Percentiles rank a stretch among this genome's conserved stretches.
phyloP scores from a whole-genome alignment of 768 basidiomycete genomes.

The Boletellus ananas region DNA sequence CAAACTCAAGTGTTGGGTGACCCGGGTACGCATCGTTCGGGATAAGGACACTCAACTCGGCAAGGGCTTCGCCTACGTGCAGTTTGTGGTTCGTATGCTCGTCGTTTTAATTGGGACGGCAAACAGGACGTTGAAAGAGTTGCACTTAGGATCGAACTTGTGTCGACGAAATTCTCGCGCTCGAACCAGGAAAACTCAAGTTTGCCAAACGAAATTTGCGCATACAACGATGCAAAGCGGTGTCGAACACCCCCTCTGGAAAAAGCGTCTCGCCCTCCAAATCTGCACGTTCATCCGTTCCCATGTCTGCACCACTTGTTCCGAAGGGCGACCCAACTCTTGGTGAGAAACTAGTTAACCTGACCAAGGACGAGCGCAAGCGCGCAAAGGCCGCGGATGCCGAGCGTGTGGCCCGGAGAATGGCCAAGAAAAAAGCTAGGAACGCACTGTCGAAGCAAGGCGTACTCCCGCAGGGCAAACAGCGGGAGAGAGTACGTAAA shows the following conservation, averaged over 20 bases:
- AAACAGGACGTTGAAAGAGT: neutral
- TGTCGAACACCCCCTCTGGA: conserved; percentile 38
- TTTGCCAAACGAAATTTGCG: conserved; percentile 92
- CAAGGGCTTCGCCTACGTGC: conserved; percentile 93
- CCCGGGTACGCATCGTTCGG: conserved; percentile 80
- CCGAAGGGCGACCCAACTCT: conserved; percentile 82
- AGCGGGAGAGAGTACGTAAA: conserved; percentile 49
- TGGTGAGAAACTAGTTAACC: conserved; percentile 69
- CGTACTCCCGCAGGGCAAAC: conserved; percentile 37
- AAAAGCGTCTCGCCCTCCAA: conserved; percentile 7
- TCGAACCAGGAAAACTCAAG: conserved; percentile 74
- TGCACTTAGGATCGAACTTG: conserved; percentile 73
- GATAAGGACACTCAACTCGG: conserved; percentile 92
- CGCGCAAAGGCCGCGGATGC: conserved; percentile 72
- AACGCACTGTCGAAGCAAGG: conserved; percentile 44
- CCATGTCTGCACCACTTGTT: conserved; percentile 14
- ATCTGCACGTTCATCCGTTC: neutral
- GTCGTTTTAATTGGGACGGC: neutral
- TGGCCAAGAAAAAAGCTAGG: conserved; percentile 87
- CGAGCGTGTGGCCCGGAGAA: conserved; percentile 74
- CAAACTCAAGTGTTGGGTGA: conserved; percentile 61
- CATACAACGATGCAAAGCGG: conserved; percentile 85
- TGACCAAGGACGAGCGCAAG: conserved; percentile 87
- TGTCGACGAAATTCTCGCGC: conserved; percentile 86
- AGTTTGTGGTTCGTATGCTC: conserved; percentile 58